These are phyloP conservation scores for Diplodia sapinea DNA, from an alignment of 2,329 filamentous ascomycete species.

Conservation along the genomic window DNA sequence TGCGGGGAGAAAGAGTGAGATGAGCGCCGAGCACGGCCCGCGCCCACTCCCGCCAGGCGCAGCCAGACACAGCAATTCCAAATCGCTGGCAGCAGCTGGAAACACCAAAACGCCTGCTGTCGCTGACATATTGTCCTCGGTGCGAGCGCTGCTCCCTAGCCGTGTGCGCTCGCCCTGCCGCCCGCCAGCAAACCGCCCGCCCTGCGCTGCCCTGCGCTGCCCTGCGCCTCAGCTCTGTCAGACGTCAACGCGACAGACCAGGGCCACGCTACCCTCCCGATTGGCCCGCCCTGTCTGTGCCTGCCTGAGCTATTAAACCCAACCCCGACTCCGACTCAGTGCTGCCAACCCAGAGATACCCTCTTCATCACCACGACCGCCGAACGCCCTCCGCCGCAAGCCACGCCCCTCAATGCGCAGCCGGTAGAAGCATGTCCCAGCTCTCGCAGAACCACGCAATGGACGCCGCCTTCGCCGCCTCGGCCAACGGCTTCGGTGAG, in stretches of 20 bases:
- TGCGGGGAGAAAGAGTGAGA: not conserved
- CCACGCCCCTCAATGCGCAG: not conserved
- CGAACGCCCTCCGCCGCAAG: not conserved
- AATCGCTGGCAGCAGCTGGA: slow-evolving; percentile 24
- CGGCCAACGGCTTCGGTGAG: slow-evolving; percentile 29
- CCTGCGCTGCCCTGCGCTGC: slow-evolving; percentile 10
- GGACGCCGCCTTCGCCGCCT: slow-evolving; percentile 15
- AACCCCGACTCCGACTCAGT: slow-evolving; percentile 8
- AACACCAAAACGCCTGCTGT: slow-evolving; percentile 28
- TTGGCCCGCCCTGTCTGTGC: slow-evolving; percentile 18
- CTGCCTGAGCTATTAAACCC: slow-evolving; percentile 29
- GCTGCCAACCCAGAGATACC: not conserved
- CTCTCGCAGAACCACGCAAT: slow-evolving; percentile 27
- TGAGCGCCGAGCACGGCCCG: slow-evolving; percentile 15
- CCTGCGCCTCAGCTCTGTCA: slow-evolving; percentile 31
- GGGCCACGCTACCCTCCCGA: slow-evolving; percentile 22
- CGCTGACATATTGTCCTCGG: slow-evolving; percentile 19
- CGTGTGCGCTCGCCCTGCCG: not conserved
- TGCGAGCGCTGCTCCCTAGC: slow-evolving; percentile 3
- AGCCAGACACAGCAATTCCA: slow-evolving; percentile 25
- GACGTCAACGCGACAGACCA: slow-evolving; percentile 21
- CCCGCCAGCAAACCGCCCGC: not conserved
- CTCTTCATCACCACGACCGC: slow-evolving; percentile 1
- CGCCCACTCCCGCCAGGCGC: slow-evolving; percentile 14
- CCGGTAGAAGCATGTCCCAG: slow-evolving; percentile 19